phyloP scores from a whole-genome alignment of 148 eudicot species.

The Chenopodium quinoa region DNA sequence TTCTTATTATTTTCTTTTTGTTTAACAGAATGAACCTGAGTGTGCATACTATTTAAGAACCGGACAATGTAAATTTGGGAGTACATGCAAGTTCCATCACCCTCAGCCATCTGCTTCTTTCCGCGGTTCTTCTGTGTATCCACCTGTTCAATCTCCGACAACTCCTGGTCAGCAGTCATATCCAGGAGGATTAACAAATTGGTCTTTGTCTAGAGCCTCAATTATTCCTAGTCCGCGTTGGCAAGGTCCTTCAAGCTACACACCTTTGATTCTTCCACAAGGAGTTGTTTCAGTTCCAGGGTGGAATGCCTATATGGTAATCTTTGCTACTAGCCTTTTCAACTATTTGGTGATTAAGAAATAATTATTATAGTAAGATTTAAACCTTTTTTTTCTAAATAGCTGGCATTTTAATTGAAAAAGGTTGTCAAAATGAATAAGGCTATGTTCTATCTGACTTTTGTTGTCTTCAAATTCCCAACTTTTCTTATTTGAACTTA shows the following conservation, averaged over 20 bases:
- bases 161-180: constrained; percentile 78
- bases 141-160: constrained; percentile 75
- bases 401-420: neutral
- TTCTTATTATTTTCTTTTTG: neutral
- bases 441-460: too few species aligned
- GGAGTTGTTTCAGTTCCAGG: constrained; percentile 83
- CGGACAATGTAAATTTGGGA: constrained; percentile 93
- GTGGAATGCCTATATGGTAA: constrained; percentile 89
- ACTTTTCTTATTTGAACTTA: too few species aligned
- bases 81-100: constrained; percentile 93
- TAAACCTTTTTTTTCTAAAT: neutral
- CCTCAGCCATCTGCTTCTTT: constrained; percentile 87
- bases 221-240: constrained; percentile 75
- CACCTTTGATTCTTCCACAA: constrained; percentile 76
- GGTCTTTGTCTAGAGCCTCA: constrained; percentile 78
- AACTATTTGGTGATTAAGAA: neutral
- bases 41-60: constrained; percentile 92
- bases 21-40: constrained; percentile 62
- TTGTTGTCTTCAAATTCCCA: too few species aligned
- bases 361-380: neutral
- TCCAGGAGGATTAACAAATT: constrained; percentile 61
- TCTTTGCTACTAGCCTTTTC: constrained; percentile 27
- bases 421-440: neutral
- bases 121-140: constrained; percentile 84
- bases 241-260: constrained; percentile 87